Evolutionary conservation across 768 basidiomycete species (phyloP), one percentile per base, ranked within the genome.

Genomic region (Macrolepiota dolichaula): DNA sequence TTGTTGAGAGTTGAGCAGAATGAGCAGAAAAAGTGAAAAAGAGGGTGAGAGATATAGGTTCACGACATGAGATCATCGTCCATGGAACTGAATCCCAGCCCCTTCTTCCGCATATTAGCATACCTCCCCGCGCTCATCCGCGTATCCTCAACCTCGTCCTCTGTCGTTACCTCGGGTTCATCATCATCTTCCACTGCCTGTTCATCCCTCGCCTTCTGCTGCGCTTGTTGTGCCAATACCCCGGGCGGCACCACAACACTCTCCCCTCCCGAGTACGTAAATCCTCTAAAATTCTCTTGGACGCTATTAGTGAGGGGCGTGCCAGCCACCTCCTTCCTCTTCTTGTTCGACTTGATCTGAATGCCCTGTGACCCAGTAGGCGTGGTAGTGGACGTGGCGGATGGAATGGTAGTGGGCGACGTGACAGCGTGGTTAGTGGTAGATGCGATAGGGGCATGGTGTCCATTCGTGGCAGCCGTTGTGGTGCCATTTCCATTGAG

Each of bases 251-350:
- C 77, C 4, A 79, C 71, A 32, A 90, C 72, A 59, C 85, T 87
- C 76, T 90, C 88, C 25, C 86, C 87, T 53, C 89, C 90, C 29
- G 85, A 86, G 70, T 88, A 93, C 7, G 91, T 96, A 80, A 98
- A 98, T 19, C 96, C 96, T 50, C 89, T 83, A 74, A 98, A 98
- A 71, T 97, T 94, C 77, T 96, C 96, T 77, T 98, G 96, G 50
- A 98, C 92, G 69, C 89, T 92, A 71, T 79, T 92, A 64, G 95
- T 96, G 69, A 98, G 77, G 42, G 92, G 94, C 35, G 83, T 86
- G 11, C 85, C 87, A 32, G 71, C 72, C 15, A 72, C 76, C 71
- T 77, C 81, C 69, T 75, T 78, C 72, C 74, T 76, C 63, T 77
- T 77, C 57, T 65, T 61, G 51, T 55, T 62, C 9, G 72, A 75